Evolutionary conservation across 192 early-diverging fungal species (phyloP).

Genomic region (Dissophora globulifera): DNA sequence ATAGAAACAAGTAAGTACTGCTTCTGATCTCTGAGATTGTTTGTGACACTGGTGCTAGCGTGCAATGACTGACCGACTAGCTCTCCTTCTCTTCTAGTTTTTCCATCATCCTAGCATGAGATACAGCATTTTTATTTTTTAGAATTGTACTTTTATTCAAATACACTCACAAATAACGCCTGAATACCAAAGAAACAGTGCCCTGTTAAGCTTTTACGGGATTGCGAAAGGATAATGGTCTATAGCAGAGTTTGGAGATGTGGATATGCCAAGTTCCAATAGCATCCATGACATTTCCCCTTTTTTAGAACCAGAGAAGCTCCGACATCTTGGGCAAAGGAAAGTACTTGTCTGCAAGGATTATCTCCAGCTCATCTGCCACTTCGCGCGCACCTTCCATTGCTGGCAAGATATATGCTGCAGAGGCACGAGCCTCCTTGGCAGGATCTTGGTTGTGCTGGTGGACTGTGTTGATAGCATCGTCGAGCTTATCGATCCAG

Average conservation of each 20-base stretch:
- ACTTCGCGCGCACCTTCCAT: slow-evolving; percentile 78
- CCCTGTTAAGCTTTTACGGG: too few species aligned
- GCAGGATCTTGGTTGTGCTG: slow-evolving; percentile 62
- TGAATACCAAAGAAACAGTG: too few species aligned
- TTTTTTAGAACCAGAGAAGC: slow-evolving; percentile 74
- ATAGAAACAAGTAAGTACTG: slow-evolving; percentile 48
- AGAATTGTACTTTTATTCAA: neutral
- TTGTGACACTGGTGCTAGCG: too few species aligned
- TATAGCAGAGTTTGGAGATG: too few species aligned
- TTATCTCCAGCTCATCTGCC: slow-evolving; percentile 82
- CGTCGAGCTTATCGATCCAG: slow-evolving; percentile 63
- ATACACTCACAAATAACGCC: neutral
- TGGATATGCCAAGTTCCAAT: too few species aligned
- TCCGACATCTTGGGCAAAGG: slow-evolving; percentile 97
- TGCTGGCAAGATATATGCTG: slow-evolving; percentile 67
- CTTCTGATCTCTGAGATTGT: too few species aligned
- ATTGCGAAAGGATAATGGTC: too few species aligned
- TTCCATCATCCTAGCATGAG: slow-evolving; percentile 23
- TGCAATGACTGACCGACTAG: neutral
- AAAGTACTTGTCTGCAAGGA: slow-evolving; percentile 94
- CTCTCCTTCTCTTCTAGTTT: slow-evolving; percentile 17
- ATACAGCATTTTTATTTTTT: slow-evolving; percentile 3
- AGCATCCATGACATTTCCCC: too few species aligned
- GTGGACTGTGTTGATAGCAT: slow-evolving; percentile 65
- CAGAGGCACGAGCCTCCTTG: slow-evolving; percentile 72